Evolutionary conservation across 768 basidiomycete genomes (phyloP).

Genomic region (Trametes cinnabarina): DNA sequence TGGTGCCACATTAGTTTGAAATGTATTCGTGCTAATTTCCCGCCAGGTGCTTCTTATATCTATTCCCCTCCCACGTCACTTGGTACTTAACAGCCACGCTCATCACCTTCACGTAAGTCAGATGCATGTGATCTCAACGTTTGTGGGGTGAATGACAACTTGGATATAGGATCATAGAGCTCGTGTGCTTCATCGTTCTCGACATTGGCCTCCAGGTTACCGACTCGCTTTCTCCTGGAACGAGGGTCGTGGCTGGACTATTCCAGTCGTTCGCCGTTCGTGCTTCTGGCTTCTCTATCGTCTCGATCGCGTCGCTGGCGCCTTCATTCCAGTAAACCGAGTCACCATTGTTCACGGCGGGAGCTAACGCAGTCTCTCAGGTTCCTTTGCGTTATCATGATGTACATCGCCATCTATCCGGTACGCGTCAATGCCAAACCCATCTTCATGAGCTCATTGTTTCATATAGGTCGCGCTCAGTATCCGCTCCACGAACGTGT

Average conservation of each 20-base stretch:
- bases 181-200: slow-evolving; percentile 67
- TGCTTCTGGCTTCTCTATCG: slow-evolving; percentile 52
- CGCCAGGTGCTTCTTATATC: slow-evolving; percentile 59
- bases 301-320: slow-evolving; percentile 48
- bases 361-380: slow-evolving; percentile 19
- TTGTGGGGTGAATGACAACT: background rate
- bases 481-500: slow-evolving; percentile 69
- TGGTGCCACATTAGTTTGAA: background rate
- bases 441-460: background rate
- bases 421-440: slow-evolving; percentile 8
- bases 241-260: slow-evolving; percentile 43
- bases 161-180: slow-evolving; percentile 53
- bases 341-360: background rate
- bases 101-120: slow-evolving; percentile 50
- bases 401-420: slow-evolving; percentile 58
- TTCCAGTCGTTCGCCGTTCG: slow-evolving; percentile 55
- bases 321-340: slow-evolving; percentile 65
- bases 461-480: slow-evolving; percentile 50
- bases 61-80: slow-evolving; percentile 76
- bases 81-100: slow-evolving; percentile 66
- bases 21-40: background rate
- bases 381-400: slow-evolving; percentile 76
- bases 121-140: too few relatives aligned
- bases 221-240: slow-evolving; percentile 31
- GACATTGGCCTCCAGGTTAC: slow-evolving; percentile 24